phyloP scores from a whole-genome alignment of 768 basidiomycete species.

The Rhodotorula babjevae region DNA sequence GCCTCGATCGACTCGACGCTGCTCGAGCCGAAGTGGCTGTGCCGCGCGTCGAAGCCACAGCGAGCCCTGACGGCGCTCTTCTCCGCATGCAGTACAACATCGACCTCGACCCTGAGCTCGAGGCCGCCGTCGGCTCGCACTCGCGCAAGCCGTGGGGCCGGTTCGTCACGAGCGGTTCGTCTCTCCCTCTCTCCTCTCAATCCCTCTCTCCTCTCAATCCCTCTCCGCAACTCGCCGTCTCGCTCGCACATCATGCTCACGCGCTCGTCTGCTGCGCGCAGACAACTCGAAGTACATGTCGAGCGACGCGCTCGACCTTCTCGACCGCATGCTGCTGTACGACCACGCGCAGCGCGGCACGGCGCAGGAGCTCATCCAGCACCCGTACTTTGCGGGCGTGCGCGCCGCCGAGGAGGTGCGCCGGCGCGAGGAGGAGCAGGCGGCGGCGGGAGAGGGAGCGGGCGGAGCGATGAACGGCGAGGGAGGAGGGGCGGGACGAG shows the following conservation, averaged over 20 bases:
- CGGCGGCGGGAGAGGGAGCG: not conserved
- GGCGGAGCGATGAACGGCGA: not conserved
- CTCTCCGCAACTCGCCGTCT: no score
- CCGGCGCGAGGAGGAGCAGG: not conserved
- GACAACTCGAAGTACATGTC: slow-evolving; percentile 61
- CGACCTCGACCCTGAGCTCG: slow-evolving; percentile 89
- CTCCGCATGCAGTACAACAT: slow-evolving; percentile 62
- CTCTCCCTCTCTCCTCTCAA: slow-evolving; percentile 57
- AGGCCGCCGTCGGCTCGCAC: slow-evolving; percentile 68
- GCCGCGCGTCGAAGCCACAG: no score
- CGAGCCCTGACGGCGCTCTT: not conserved
- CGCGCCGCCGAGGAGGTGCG: slow-evolving; percentile 7
- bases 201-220: not conserved
- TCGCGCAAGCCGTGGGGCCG: slow-evolving; percentile 85
- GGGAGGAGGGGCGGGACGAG: no score
- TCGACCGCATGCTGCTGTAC: slow-evolving; percentile 91
- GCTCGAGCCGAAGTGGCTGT: no score
- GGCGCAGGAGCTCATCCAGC: slow-evolving; percentile 82
- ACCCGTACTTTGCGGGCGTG: slow-evolving; percentile 50
- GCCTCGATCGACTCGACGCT: no score
- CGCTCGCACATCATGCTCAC: no score
- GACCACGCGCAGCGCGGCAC: slow-evolving; percentile 96
- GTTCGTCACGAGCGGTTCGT: slow-evolving; percentile 77
- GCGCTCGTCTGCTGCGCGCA: not conserved
- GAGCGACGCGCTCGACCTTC: slow-evolving; percentile 91